Base-by-base conservation (phyloP, 306 rosid genomes). In the Cucumis hystrix region DNA sequence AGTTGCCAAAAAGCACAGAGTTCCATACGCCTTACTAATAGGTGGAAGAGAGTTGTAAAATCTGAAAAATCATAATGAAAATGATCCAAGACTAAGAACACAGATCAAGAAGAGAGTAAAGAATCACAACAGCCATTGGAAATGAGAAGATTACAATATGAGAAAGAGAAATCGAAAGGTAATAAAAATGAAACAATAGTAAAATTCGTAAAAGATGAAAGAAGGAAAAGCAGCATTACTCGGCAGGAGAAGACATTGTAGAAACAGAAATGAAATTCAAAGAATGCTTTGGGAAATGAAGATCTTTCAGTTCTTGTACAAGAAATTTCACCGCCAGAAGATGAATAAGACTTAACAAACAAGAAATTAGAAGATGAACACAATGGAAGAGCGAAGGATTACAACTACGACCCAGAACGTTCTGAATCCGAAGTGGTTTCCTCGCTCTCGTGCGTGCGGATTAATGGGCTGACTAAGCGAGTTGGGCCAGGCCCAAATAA, bases 1-100 rank as follows among this genome's bases (percentile, higher is more conserved):
- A 8, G 99, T 92, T 43, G 90, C 86, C 65, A 89, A n/a, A 41
- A 96, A 20, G 77, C 99, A 92, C 58, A 82, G 10, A 17, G 98
- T 92, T 77, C 93, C 98, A 86, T 92, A 96, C 62, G 91, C 92
- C 91, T 89, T 96, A 80, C 88, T 89, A 79, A 92, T 89, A 20
- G 99, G 99, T 54, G 99, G 99, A 65, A 96, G 99, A 41, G 99
- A 86, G 57, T 82, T 77, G 80, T 92, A 92, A 76, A 23, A 96
- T 82, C 99, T 96, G 91, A 80, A 33, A 30, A 33, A 52, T 47
- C 21, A 63, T 20, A 71, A 86, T 12, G 58, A 4, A 65, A 78
- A 67, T 56, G 49, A 33, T 33, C 3, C 37, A 33, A 33, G 43
- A 14, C 57, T 33, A 33, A 52, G 20, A 16, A 52, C 57, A 51